phyloP scores from a whole-genome alignment of 805 yeast genomes.

The Metschnikowia kunwiensis region DNA sequence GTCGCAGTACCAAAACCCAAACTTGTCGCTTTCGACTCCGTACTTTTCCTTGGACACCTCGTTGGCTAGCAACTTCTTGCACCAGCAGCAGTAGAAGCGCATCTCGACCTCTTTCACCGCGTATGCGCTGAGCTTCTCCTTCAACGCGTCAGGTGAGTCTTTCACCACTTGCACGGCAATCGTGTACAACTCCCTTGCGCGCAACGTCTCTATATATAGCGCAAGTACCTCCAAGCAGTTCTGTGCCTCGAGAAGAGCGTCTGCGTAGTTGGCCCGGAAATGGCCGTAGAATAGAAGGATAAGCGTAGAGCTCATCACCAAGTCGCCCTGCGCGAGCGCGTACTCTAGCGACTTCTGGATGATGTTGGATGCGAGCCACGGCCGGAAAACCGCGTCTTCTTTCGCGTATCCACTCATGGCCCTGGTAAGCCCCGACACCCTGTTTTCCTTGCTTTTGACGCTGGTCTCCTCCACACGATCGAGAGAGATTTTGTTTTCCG shows the following conservation, averaged over 20 bases:
- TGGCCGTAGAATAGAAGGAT: slow-evolving; percentile 49
- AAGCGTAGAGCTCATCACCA: slow-evolving; percentile 56
- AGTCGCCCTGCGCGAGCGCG: slow-evolving; percentile 60
- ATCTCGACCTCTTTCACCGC: slow-evolving; percentile 36
- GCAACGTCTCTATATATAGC: slow-evolving; percentile 53
- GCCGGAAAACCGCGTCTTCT: slow-evolving; percentile 23
- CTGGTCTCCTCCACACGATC: slow-evolving; percentile 21
- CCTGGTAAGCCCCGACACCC: slow-evolving; percentile 25
- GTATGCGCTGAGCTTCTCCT: slow-evolving; percentile 27
- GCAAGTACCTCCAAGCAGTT: slow-evolving; percentile 55
- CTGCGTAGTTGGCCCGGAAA: slow-evolving; percentile 8
- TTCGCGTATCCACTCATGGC: slow-evolving; percentile 18
- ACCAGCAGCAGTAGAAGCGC: slow-evolving; percentile 56
- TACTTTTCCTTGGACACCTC: slow-evolving; percentile 47
- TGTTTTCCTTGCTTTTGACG: slow-evolving; percentile 13
- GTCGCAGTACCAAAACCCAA: slow-evolving; percentile 86
- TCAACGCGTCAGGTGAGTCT: slow-evolving; percentile 31
- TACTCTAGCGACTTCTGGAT: slow-evolving; percentile 52
- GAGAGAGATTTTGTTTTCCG: slow-evolving; percentile 4
- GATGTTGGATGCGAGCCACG: slow-evolving; percentile 57
- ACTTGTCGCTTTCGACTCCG: slow-evolving; percentile 24
- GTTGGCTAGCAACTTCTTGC: slow-evolving; percentile 58
- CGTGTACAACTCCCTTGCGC: slow-evolving; percentile 48
- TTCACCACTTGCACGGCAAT: slow-evolving; percentile 58
- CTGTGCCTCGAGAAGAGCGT: slow-evolving; percentile 18